phyloP scores from a whole-genome alignment of 257 asterid genomes.

The Solanum ossicruentum region DNA sequence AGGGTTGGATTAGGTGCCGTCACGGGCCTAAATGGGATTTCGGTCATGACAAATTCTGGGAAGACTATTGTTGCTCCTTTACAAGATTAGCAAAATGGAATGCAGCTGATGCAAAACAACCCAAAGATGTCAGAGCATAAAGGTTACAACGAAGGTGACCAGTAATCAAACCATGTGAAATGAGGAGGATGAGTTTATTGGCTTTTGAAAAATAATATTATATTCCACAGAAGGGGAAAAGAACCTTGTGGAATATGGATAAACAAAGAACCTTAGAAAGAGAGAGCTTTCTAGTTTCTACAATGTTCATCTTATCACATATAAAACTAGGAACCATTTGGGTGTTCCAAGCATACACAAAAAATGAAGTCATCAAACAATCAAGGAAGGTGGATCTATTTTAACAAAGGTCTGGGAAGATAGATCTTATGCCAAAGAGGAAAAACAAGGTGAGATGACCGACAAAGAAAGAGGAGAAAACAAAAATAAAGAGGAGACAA shows the following conservation, averaged over 20 bases:
- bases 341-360: background rate
- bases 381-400: background rate
- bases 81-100: background rate
- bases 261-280: background rate
- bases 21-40: background rate
- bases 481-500: too few species aligned
- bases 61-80: background rate
- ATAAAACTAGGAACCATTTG: background rate
- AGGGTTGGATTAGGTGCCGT: background rate
- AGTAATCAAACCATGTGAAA: background rate
- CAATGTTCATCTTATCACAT: background rate
- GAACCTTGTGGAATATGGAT: background rate
- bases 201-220: background rate
- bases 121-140: background rate
- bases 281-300: background rate
- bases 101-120: background rate
- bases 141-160: background rate
- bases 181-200: background rate
- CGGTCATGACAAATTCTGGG: background rate
- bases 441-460: background rate
- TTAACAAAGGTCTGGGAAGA: background rate
- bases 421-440: background rate
- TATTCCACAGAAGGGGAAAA: background rate
- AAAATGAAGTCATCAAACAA: background rate
- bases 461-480: background rate